A percentile compares a stretch with the other conserved stretches of the same genome.
These are phyloP conservation scores for Epichloe sylvatica DNA, from an alignment of 2,329 filamentous ascomycete genomes.

Conservation along the genomic window DNA sequence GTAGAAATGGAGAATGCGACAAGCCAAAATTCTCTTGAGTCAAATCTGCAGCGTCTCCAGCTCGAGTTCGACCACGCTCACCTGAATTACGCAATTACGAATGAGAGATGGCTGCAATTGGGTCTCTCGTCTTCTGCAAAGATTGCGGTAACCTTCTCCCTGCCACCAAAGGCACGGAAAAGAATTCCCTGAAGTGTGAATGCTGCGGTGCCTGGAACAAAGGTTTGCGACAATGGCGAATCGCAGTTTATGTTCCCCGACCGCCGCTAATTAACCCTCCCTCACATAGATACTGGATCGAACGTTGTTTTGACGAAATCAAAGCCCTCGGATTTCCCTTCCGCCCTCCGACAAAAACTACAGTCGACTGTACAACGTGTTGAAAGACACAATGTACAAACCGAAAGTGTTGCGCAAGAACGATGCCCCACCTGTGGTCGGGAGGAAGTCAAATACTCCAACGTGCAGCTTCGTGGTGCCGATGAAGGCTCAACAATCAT, in stretches of 20 bases:
- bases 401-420: slow-evolving; percentile 51
- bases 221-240: slow-evolving; percentile 36
- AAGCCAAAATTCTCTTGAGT: background rate
- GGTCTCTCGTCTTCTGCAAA: slow-evolving; percentile 81
- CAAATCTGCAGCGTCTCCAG: background rate
- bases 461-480: slow-evolving; percentile 75
- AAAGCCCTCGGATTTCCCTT: slow-evolving; percentile 85
- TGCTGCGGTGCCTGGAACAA: slow-evolving; percentile 75
- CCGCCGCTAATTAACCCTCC: background rate
- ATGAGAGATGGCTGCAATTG: slow-evolving; percentile 65
- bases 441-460: slow-evolving; percentile 71
- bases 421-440: slow-evolving; percentile 70
- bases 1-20: background rate
- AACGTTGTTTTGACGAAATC: slow-evolving; percentile 69
- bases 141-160: slow-evolving; percentile 87
- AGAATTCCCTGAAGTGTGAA: slow-evolving; percentile 66
- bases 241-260: background rate
- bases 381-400: slow-evolving; percentile 62
- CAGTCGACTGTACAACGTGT: slow-evolving; percentile 72
- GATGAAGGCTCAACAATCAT: slow-evolving; percentile 93
- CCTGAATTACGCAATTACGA: background rate
- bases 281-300: slow-evolving; percentile 49
- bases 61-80: background rate
- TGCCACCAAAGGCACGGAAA: slow-evolving; percentile 59
- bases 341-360: slow-evolving; percentile 70